Evolutionary conservation across 2,329 filamentous ascomycete species (phyloP).

Genomic region (Colletotrichum brevisporum): DNA sequence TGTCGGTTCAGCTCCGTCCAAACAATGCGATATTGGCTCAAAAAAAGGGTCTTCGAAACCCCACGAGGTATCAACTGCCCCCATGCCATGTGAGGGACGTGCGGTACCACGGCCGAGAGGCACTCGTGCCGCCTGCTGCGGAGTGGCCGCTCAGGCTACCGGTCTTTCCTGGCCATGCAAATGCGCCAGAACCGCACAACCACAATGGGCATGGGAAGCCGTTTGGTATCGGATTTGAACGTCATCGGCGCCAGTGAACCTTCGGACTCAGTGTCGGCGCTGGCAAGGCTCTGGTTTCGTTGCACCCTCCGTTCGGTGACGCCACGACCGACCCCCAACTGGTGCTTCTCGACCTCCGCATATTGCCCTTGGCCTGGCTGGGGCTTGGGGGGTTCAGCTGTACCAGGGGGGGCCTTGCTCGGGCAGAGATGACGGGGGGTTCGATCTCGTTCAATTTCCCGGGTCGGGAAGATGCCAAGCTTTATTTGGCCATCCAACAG

Average conservation of each 20-base stretch:
- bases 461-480: conserved; percentile 35
- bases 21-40: not conserved
- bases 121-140: not conserved
- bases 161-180: not conserved
- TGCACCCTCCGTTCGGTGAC: conserved; percentile 18
- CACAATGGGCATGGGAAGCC: too few species aligned
- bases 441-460: conserved; percentile 33
- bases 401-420: conserved; percentile 18
- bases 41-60: not conserved
- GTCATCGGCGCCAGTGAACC: conserved; percentile 19
- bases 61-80: not conserved
- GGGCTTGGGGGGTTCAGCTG: conserved; percentile 19
- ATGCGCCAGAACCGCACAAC: not conserved
- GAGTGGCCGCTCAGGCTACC: too few species aligned
- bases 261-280: conserved; percentile 12
- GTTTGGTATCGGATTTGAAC: not conserved
- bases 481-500: conserved; percentile 35
- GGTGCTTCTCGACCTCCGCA: not conserved
- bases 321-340: conserved; percentile 22
- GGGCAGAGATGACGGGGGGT: conserved; percentile 34
- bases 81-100: not conserved
- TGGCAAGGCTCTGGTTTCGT: conserved; percentile 8
- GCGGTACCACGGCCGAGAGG: not conserved
- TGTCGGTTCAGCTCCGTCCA: conserved; percentile 13
- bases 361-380: not conserved